Conservation (phyloP, 2,329 filamentous ascomycete genomes). For the Chaetomiaceae sp. region DNA sequence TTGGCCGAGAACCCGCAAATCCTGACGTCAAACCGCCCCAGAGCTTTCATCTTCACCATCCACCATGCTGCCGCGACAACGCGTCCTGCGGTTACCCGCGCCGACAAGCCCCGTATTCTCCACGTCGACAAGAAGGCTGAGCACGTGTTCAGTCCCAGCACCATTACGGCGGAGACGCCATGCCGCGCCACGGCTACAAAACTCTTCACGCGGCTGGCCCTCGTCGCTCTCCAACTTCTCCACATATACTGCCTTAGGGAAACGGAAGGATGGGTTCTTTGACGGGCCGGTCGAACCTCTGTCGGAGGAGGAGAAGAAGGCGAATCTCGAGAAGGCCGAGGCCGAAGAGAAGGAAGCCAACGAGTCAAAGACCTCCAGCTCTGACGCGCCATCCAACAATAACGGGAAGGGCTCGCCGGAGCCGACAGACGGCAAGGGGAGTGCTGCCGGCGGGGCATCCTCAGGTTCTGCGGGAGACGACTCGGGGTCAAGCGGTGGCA, state of each 20-base stretch:
- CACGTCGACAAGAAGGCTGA: slow-evolving; percentile 16
- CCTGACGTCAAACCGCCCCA: slow-evolving; percentile 20
- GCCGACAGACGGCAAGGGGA: slow-evolving; percentile 51
- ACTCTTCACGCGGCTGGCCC: slow-evolving; percentile 8
- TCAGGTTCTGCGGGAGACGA: slow-evolving; percentile 51
- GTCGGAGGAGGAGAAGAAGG: slow-evolving; percentile 50
- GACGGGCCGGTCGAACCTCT: slow-evolving; percentile 47
- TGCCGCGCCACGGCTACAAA: slow-evolving; percentile 12
- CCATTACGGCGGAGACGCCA: slow-evolving; percentile 16
- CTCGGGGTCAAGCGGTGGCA: slow-evolving; percentile 50
- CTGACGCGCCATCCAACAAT: slow-evolving; percentile 41
- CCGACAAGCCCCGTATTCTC: slow-evolving; percentile 15
- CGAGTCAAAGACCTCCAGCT: slow-evolving; percentile 41
- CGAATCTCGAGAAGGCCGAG: slow-evolving; percentile 45
- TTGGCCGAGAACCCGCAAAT: slow-evolving; percentile 10
- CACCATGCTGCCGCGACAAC: slow-evolving; percentile 28
- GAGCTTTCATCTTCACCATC: slow-evolving; percentile 1
- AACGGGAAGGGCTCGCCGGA: slow-evolving; percentile 33
- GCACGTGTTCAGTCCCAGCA: slow-evolving; percentile 15
- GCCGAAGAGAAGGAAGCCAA: slow-evolving; percentile 45
- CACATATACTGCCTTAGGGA: slow-evolving; percentile 33
- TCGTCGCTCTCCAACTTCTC: slow-evolving; percentile 33
- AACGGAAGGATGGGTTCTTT: slow-evolving; percentile 48
- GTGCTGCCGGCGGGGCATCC: slow-evolving; percentile 52
- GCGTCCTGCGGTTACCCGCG: slow-evolving; percentile 22